phyloP scores from a whole-genome alignment of 495 filamentous ascomycete genomes.

The Halenospora varia region DNA sequence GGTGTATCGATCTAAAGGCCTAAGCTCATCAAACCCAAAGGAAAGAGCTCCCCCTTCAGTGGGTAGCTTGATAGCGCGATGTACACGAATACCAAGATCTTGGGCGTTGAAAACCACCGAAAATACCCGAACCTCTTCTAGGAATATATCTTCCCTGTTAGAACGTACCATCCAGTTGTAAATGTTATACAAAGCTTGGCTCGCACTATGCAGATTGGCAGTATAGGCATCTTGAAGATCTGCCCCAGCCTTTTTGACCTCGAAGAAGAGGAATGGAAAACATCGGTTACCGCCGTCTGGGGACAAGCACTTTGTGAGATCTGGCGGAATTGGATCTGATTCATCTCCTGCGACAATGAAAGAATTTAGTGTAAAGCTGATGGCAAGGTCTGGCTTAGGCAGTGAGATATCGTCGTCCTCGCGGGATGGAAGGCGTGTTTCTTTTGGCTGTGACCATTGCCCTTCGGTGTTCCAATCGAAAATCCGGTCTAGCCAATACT shows the following conservation, averaged over 20 bases:
- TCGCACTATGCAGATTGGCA: not conserved
- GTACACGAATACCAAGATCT: conserved; percentile 3
- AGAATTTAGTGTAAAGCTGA: not conserved
- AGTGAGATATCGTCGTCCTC: not conserved
- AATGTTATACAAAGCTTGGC: not conserved
- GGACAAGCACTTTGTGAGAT: not conserved
- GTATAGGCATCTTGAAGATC: not conserved
- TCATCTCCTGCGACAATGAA: not conserved
- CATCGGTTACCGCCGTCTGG: not conserved
- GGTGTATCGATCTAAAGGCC: conserved; percentile 5
- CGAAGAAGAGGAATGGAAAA: not conserved
- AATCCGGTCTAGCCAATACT: not conserved
- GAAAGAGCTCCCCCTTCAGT: not conserved
- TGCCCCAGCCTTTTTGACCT: not conserved
- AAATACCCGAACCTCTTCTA: not conserved
- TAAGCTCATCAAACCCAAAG: conserved; percentile 5
- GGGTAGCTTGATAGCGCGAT: not conserved
- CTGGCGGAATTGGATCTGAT: not conserved
- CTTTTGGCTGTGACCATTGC: not conserved
- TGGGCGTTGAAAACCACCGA: not conserved
- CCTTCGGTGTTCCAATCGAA: not conserved
- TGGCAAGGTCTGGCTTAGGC: not conserved
- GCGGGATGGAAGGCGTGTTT: not conserved
- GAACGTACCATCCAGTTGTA: not conserved
- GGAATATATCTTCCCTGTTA: not conserved